These are phyloP conservation scores for Maudiozyma serrabonitensis DNA, from an alignment of 805 yeast species.

Conservation along the genomic window DNA sequence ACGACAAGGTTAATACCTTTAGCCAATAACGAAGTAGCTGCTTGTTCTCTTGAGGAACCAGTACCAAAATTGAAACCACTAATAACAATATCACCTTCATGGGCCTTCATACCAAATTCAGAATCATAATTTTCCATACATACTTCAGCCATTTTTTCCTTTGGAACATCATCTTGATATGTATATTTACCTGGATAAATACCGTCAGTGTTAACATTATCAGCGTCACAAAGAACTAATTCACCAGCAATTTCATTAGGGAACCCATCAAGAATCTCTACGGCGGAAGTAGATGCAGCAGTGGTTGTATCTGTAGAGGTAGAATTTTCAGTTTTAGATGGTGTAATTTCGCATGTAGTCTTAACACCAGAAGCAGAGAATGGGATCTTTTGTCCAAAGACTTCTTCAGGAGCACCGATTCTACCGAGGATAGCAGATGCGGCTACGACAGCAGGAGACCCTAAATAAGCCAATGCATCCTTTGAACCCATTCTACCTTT, in stretches of 20 bases:
- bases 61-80: conserved; percentile 97
- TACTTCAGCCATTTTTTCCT: conserved; percentile 95
- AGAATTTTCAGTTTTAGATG: conserved; percentile 6
- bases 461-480: conserved; percentile 91
- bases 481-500: conserved; percentile 99
- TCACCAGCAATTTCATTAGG: conserved; percentile 87
- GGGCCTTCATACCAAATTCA: conserved; percentile 72
- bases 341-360: conserved; percentile 11
- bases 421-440: conserved; percentile 95
- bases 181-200: conserved; percentile 98
- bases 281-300: conserved; percentile 34
- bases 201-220: conserved; percentile 94
- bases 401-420: conserved; percentile 87
- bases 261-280: conserved; percentile 82
- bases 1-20: conserved; percentile 88
- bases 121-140: conserved; percentile 98
- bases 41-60: conserved; percentile 97
- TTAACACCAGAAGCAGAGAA: conserved; percentile 37
- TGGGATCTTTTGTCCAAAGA: conserved; percentile 49
- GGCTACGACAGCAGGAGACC: conserved; percentile 97
- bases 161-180: conserved; percentile 92
- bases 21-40: conserved; percentile 96
- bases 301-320: conserved; percentile 17
- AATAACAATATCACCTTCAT: conserved; percentile 80
- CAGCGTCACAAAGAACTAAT: conserved; percentile 89